phyloP scores from a whole-genome alignment of 805 yeast species.

The Yarrowia alimentaria region DNA sequence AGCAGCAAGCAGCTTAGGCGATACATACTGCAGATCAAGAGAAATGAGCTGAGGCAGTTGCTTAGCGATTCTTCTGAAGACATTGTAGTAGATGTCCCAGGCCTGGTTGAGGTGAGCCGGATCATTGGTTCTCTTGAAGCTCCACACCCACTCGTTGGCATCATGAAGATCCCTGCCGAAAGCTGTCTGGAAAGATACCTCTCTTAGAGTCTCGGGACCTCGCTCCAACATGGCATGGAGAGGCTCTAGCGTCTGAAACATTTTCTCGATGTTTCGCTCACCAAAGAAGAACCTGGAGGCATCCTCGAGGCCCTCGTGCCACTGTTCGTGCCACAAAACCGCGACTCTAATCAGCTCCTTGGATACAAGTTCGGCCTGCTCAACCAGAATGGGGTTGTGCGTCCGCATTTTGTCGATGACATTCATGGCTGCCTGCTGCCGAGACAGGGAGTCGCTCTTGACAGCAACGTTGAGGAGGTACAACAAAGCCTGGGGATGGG shows the following conservation, averaged over 20 bases:
- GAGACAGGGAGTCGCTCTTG: constrained; percentile 82
- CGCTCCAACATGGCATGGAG: constrained; percentile 77
- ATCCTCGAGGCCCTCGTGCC: constrained; percentile 98
- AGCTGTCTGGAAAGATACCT: constrained; percentile 85
- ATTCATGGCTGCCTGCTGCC: constrained; percentile 88
- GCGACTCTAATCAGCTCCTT: constrained; percentile 91
- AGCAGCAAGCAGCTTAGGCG: constrained; percentile 82
- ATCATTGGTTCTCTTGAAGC: constrained; percentile 81
- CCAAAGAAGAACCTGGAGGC: constrained; percentile 92
- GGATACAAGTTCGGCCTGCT: constrained; percentile 92
- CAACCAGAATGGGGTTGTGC: constrained; percentile 80
- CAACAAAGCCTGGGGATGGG: constrained; percentile 95
- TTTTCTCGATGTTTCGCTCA: constrained; percentile 89
- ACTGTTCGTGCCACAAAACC: constrained; percentile 94
- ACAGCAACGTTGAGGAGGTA: constrained; percentile 95
- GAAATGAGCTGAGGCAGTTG: constrained; percentile 85
- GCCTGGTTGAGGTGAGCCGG: constrained; percentile 90
- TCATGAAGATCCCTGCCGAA: constrained; percentile 91
- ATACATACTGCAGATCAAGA: constrained; percentile 86
- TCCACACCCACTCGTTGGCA: constrained; percentile 90
- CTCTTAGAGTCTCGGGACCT: constrained; percentile 89
- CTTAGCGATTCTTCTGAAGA: constrained; percentile 84
- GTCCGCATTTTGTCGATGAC: constrained; percentile 89
- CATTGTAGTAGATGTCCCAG: constrained; percentile 94
- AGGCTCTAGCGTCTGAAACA: constrained; percentile 89